Percentiles rank a stretch among this genome's conserved stretches.
Conservation (phyloP, 1,139 yeast species). For the Protomyces inouyei region DNA sequence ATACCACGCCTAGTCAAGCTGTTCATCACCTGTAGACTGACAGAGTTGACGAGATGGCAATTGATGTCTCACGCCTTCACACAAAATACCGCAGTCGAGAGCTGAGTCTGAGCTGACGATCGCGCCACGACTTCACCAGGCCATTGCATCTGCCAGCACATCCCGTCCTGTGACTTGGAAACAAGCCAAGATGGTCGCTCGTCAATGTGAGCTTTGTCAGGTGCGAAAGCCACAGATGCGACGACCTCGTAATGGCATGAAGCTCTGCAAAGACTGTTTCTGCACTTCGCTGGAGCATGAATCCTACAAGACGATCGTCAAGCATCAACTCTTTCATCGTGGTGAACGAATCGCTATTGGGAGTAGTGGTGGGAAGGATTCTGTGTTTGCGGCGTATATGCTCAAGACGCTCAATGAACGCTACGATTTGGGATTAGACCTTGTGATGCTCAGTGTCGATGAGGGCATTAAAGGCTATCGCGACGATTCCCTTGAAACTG, state of each 20-base stretch:
- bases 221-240: slow-evolving; percentile 78
- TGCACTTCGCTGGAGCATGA: slow-evolving; percentile 89
- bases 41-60: too few relatives aligned
- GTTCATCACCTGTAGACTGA: too few relatives aligned
- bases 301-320: slow-evolving; percentile 79
- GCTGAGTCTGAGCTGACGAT: too few relatives aligned
- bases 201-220: slow-evolving; percentile 78
- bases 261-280: slow-evolving; percentile 89
- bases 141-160: too few relatives aligned
- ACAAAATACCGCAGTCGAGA: too few relatives aligned
- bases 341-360: slow-evolving; percentile 96
- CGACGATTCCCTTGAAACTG: slow-evolving; percentile 95
- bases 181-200: slow-evolving; percentile 1
- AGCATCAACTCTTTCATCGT: slow-evolving; percentile 60
- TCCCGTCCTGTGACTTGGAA: too few relatives aligned
- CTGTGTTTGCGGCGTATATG: slow-evolving; percentile 88
- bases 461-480: slow-evolving; percentile 97
- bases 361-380: slow-evolving; percentile 97
- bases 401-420: slow-evolving; percentile 83
- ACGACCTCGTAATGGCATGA: slow-evolving; percentile 87
- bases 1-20: too few relatives aligned
- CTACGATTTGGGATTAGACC: slow-evolving; percentile 74
- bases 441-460: slow-evolving; percentile 81
- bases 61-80: too few relatives aligned
- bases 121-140: too few relatives aligned